Base-by-base conservation (phyloP, 2,329 filamentous ascomycete species). In the Alternaria novae-zelandiae region DNA sequence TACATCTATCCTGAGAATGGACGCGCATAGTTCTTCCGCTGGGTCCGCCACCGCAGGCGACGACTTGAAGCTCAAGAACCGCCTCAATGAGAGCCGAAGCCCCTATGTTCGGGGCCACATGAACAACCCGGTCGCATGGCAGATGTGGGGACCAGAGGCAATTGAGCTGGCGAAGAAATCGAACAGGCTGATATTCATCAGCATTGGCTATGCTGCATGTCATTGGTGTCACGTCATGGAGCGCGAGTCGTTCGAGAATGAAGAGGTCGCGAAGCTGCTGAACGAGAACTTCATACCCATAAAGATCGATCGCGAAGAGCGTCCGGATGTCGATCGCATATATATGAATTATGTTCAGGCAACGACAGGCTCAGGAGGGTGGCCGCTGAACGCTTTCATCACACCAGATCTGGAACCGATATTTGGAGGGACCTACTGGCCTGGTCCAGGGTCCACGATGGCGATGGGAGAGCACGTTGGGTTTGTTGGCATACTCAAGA, bases 331-430 rank as follows among this genome's bases (percentile, higher is more conserved):
- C 68, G 96, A 99, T 76, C 90, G 92, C 65, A 94, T 98, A 68
- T 98, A 98, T 80, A 97, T 97, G 93, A 97, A 97, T 82, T 99
- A 97, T 79, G 91, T 97, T 44, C 94, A 97, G 78, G 95, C 95
- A 2, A 95, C 96, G 11, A 97, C 91, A 62, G 94, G 92, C 20
- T 90, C 88, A 2, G 95, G 94, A 10, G 96, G 96, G 43, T 98
- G 96, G 94, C 96, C 96, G 1, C 83, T 98, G 64, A 98, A 97
- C 75, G 90, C 97, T n/a, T 98, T 99, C 78, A 86, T 98, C 28
- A 99, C 96, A 0, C 94, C 96, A 1, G 90, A 97, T 70, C 86
- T 98, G 25, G 91, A 97, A 75, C 96, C 96, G 0, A 91, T 99
- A 10, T 98, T 97, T 80, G 96, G 96, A 41, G 95, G 95, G 23